Conservation (phyloP, 176 grass and related monocot species). For the Raddia guianensis region DNA sequence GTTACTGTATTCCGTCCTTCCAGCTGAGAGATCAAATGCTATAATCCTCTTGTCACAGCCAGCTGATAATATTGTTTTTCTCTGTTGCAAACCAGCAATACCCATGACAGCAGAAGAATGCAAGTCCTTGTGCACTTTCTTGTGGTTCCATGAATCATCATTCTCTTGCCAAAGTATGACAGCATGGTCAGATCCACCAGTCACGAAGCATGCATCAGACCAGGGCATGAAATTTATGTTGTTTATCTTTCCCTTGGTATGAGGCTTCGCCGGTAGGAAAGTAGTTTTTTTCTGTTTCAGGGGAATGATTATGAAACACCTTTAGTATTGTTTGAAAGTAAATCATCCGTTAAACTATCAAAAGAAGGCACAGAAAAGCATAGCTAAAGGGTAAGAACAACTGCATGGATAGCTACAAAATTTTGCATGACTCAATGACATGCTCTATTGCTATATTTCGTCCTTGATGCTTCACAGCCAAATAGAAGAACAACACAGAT, state of each 20-base stretch:
- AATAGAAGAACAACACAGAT: slow-evolving; percentile 21
- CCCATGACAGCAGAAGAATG: slow-evolving; percentile 96
- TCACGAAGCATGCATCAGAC: slow-evolving; percentile 71
- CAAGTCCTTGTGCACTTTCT: slow-evolving; percentile 63
- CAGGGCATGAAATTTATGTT: slow-evolving; percentile 89
- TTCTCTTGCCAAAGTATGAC: slow-evolving; percentile 85
- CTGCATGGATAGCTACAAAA: neutral
- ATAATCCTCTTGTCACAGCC: slow-evolving; percentile 93
- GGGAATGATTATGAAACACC: slow-evolving; percentile 8
- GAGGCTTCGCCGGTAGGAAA: slow-evolving; percentile 83
- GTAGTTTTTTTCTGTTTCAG: slow-evolving; percentile 74
- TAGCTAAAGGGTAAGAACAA: neutral
- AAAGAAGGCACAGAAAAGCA: slow-evolving; percentile 29
- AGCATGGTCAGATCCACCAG: slow-evolving; percentile 83
- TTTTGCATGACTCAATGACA: slow-evolving; percentile 2
- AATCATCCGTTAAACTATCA: slow-evolving; percentile 8
- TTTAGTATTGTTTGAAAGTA: slow-evolving; percentile 30
- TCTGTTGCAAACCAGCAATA: slow-evolving; percentile 81
- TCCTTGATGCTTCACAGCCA: neutral
- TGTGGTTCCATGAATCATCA: slow-evolving; percentile 74
- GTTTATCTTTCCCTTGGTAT: slow-evolving; percentile 93
- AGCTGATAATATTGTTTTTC: slow-evolving; percentile 75
- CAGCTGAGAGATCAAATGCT: slow-evolving; percentile 70
- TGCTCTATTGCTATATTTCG: neutral
- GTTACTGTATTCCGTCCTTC: slow-evolving; percentile 79